phyloP scores from a whole-genome alignment of 495 filamentous ascomycete genomes.

The Hypomontagnella submonticulosa region DNA sequence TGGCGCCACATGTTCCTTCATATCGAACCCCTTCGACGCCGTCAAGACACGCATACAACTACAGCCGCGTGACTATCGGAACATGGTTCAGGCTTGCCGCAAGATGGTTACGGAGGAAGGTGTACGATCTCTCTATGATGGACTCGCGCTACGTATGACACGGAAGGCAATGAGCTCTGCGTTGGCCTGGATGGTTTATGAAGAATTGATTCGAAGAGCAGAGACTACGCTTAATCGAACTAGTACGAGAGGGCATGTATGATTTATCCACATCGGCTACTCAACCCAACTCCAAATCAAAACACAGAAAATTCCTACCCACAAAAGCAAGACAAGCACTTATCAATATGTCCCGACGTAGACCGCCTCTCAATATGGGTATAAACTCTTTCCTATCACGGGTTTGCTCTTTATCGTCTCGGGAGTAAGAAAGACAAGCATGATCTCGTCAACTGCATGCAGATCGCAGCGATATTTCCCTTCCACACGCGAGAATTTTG shows the following conservation, averaged over 20 bases:
- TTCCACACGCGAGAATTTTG: neutral
- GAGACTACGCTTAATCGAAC: conserved; percentile 68
- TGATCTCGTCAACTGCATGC: conserved; percentile 20
- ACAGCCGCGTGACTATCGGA: conserved; percentile 82
- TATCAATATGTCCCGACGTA: conserved; percentile 1
- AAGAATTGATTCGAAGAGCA: conserved; percentile 84
- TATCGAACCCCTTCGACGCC: conserved; percentile 96
- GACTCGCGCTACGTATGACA: conserved; percentile 85
- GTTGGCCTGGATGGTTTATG: conserved; percentile 95
- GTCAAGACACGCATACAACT: conserved; percentile 96
- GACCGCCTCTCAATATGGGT: conserved; percentile 6
- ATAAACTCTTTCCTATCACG: conserved; percentile 25
- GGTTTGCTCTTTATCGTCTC: conserved; percentile 9
- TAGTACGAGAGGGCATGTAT: conserved; percentile 36
- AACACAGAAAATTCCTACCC: conserved; percentile 21
- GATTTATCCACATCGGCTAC: conserved; percentile 6
- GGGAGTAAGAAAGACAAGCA: conserved; percentile 12
- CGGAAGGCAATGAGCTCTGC: conserved; percentile 93
- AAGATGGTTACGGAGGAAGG: conserved; percentile 88
- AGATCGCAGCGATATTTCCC: conserved; percentile 2
- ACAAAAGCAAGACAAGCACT: conserved; percentile 16
- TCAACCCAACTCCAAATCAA: conserved; percentile 15
- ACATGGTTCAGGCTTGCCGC: conserved; percentile 79
- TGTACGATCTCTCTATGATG: conserved; percentile 82
- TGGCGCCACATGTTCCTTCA: conserved; percentile 80